Conservation (phyloP, 305 asterid species). For the Fraxinus velutina region DNA sequence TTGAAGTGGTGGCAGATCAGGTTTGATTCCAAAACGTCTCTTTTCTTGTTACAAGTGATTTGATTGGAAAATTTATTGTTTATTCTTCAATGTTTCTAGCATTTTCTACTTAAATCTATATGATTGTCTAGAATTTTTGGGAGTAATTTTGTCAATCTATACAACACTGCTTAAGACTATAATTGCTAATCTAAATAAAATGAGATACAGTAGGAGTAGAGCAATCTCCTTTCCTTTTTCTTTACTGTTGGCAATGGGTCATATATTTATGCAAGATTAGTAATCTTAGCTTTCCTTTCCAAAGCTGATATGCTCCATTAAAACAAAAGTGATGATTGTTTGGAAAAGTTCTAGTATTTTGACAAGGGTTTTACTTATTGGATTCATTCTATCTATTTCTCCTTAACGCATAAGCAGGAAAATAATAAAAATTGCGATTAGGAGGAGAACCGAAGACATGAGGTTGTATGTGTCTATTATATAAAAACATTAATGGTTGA, state of each 20-base stretch:
- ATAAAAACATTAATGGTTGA: neutral
- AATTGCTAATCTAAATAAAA: neutral
- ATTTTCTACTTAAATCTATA: neutral
- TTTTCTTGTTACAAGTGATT: neutral
- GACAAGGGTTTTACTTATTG: neutral
- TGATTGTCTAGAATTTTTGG: neutral
- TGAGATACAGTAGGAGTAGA: neutral
- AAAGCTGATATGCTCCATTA: neutral
- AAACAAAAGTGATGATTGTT: neutral
- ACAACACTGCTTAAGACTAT: neutral
- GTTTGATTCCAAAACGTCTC: constrained; percentile 34
- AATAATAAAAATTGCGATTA: neutral
- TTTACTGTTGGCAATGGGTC: neutral
- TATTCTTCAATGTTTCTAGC: neutral
- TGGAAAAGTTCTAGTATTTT: neutral
- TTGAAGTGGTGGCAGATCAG: constrained; percentile 99
- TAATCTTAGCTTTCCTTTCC: neutral
- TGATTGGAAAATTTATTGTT: neutral
- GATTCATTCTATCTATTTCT: neutral
- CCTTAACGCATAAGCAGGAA: neutral
- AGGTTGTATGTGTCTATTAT: neutral
- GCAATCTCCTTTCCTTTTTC: neutral
- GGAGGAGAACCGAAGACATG: neutral
- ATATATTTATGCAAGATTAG: neutral
- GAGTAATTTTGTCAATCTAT: neutral